Conservation (phyloP, 2,329 filamentous ascomycete species). For the Talaromyces marneffei region DNA sequence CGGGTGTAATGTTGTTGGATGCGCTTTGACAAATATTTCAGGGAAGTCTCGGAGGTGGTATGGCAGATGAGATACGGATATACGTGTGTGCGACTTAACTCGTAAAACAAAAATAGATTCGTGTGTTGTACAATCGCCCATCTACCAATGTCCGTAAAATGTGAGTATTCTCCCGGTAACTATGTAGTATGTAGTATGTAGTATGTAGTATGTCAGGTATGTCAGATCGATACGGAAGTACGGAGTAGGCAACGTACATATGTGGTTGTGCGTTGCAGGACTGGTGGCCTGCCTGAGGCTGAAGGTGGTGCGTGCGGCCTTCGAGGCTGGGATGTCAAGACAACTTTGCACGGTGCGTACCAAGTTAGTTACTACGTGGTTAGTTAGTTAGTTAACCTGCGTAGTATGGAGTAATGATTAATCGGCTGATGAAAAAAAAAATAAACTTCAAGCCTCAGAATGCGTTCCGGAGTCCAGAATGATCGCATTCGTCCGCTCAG, state of each 20-base stretch:
- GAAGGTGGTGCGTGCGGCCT: neutral
- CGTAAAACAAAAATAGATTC: neutral
- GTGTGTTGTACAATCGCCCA: neutral
- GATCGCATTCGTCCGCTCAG: neutral
- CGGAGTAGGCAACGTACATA: too few species aligned
- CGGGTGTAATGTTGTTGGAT: neutral
- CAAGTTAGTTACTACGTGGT: too few species aligned
- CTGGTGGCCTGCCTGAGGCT: neutral
- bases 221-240: neutral
- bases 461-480: neutral
- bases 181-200: too few species aligned
- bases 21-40: neutral
- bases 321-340: too few species aligned
- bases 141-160: neutral
- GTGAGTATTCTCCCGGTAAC: neutral
- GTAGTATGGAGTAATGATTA: too few species aligned
- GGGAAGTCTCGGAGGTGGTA: neutral
- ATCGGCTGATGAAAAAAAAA: too few species aligned
- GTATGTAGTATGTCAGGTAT: too few species aligned
- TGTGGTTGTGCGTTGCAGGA: neutral
- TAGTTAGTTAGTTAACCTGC: too few species aligned
- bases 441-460: neutral
- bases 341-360: too few species aligned
- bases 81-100: too few species aligned
- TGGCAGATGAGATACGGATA: neutral